These are phyloP conservation scores for Jasminum sambac DNA, from an alignment of 257 asterid species.

Conservation along the genomic window DNA sequence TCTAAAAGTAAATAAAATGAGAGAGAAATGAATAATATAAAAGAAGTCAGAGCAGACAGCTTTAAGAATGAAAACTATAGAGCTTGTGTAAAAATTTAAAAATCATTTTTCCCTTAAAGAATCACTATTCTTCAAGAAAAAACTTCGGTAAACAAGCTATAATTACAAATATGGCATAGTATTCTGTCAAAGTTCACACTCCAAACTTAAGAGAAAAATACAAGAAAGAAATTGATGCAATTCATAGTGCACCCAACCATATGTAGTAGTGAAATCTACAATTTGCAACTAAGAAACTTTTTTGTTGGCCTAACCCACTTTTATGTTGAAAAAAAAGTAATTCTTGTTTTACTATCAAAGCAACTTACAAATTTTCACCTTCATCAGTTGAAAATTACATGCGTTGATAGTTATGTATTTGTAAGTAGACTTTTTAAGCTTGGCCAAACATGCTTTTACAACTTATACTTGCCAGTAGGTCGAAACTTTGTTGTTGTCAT, in stretches of 20 bases:
- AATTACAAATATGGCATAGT: slow-evolving; percentile 14
- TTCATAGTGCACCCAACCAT: slow-evolving; percentile 11
- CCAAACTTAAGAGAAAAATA: too few species aligned
- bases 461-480: too few species aligned
- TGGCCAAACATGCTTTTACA: too few species aligned
- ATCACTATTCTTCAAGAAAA: too few species aligned
- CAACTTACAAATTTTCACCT: neutral
- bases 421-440: neutral
- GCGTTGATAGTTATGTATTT: neutral
- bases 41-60: neutral
- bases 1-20: too few species aligned
- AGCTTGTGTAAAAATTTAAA: too few species aligned
- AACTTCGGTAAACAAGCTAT: neutral
- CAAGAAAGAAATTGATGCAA: neutral
- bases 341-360: neutral
- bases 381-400: neutral
- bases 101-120: too few species aligned
- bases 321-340: neutral
- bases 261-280: neutral
- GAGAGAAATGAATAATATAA: neutral
- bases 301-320: too few species aligned
- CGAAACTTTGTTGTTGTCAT: neutral
- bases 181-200: neutral
- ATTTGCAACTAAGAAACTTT: neutral
- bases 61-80: neutral